These are phyloP conservation scores for Fusarium kyushuense DNA, from an alignment of 2,329 filamentous ascomycete species.

Conservation along the genomic window DNA sequence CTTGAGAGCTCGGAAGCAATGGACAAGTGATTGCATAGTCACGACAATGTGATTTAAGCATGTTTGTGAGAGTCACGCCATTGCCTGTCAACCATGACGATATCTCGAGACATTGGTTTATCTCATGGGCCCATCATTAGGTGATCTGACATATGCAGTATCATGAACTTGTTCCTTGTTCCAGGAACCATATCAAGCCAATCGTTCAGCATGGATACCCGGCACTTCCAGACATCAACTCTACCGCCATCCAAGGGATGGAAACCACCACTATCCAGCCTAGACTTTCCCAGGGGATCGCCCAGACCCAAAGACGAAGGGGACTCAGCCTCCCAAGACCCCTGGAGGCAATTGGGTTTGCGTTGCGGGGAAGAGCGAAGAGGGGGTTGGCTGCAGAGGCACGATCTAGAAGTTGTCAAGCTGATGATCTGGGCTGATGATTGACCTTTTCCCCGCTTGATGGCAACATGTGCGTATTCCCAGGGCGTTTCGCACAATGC, in stretches of 20 bases:
- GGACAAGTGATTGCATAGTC: slow-evolving; percentile 36
- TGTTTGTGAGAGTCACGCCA: slow-evolving; percentile 37
- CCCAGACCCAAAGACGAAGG: slow-evolving; percentile 4
- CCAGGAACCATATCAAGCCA: neutral
- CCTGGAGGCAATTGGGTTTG: slow-evolving; percentile 39
- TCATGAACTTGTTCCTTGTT: slow-evolving; percentile 2
- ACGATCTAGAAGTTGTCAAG: slow-evolving; percentile 24
- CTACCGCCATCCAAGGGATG: slow-evolving; percentile 14
- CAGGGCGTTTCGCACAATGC: slow-evolving; percentile 18
- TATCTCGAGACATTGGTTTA: slow-evolving; percentile 8
- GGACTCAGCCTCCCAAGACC: slow-evolving; percentile 24
- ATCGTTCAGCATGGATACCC: slow-evolving; percentile 3
- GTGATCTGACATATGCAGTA: slow-evolving; percentile 1
- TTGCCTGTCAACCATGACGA: slow-evolving; percentile 14
- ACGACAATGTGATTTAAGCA: slow-evolving; percentile 21
- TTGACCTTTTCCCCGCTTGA: slow-evolving; percentile 35
- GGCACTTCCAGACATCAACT: slow-evolving; percentile 1
- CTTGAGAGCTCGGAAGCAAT: slow-evolving; percentile 17
- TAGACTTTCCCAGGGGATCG: slow-evolving; percentile 3
- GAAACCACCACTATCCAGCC: neutral
- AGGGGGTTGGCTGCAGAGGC: slow-evolving; percentile 10
- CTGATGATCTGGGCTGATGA: slow-evolving; percentile 28
- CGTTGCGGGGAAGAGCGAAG: slow-evolving; percentile 20
- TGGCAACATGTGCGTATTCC: slow-evolving; percentile 30
- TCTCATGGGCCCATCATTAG: slow-evolving; percentile 31